Evolutionary conservation across 2,329 filamentous ascomycete species (phyloP), one percentile per base, ranked within the genome.

Genomic region (Talaromyces sp.): DNA sequence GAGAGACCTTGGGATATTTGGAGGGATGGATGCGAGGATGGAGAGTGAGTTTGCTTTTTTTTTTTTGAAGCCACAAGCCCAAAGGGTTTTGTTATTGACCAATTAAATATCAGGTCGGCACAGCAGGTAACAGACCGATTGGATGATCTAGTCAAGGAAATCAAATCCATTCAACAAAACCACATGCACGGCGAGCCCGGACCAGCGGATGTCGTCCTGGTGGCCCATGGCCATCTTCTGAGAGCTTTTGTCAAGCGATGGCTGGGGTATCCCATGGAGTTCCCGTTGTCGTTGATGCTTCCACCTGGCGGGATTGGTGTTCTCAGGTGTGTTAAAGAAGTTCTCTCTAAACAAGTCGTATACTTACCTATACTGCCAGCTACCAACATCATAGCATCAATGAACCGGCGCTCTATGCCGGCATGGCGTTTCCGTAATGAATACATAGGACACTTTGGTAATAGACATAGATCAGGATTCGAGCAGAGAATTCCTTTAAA

Each of bases 1-100:
- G 77, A 81, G n/a, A 67, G 66, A 40, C 70, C 73, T 30, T 87
- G 84, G 84, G 77, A 84, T 70, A 85, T 87, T 56, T 86, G 83
- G 83, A 71, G 72, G 12, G 83, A 86, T 74, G 84, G 84, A 0
- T 86, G 83, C 70, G 82, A 85, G 63, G 82, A 76, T 16, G 82
- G 84, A 67, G 83, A 85, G 81, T 82, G 70, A 64, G 73, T 67
- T n/a, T 40, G 16, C n/a, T 40, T 33, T 33, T 33, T 33, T 5
- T 33, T 33, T 33, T 33, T 33, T 33, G 2, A 0, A 40, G 1
- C 12, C 2, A 7, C 5, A n/a, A 5, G 6, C n/a, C 5, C 6
- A n/a, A 6, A 16, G 1, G n/a, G n/a, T 40, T 16, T 7, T 31
- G n/a, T 14, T 33, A 56, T 57, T 62, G 14, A 54, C 50, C 2